Evolutionary conservation across 192 early-diverging fungal species (phyloP), one percentile per base, ranked within the genome.

Genomic region (Coemansia brasiliensis): DNA sequence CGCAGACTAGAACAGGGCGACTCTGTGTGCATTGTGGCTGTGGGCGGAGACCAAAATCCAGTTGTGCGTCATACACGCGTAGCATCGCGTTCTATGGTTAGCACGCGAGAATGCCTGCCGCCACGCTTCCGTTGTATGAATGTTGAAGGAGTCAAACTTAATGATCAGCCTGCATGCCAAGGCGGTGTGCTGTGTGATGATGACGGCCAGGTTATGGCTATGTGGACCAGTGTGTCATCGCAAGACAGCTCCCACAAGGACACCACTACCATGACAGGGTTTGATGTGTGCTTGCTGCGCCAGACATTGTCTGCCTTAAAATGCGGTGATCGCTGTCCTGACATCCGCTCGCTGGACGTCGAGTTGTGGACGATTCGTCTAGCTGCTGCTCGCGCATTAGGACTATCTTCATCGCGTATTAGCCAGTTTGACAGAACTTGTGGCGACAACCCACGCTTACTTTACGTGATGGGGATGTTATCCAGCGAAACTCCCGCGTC

Each of bases 61-160:
- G 87, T 65, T 64, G 86, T 55, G 78, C 82, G 70, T 4, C 71
- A 57, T 40, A 80, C 77, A 8, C 43, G 45, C 15, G 68, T 74
- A 0, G 39, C 77, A 39, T 57, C 75, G 20, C 65, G 75, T 17
- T 35, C 67, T 20, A 87, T 86, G 74, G 83, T 89, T 35, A 83
- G 77, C 42, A 91, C 86, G 1, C 68, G 72, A 6, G 88, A 91
- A 40, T 87, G 86, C 60, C 77, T 83, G 25, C 86, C 86, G 37
- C 90, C 90, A 35, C 82, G 88, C 6, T 91, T 85, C 86, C 74
- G 90, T 46, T 85, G 86, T 46, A 86, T 87, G 71, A 91, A 90
- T 53, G 83, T 87, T 39, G 87, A 91, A 58, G 87, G 86, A 27
- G 80, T 91, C 65, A 83, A 82, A 54, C 80, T 90, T 17, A 83